Evolutionary conservation across 176 grass and related monocot species (phyloP).

Genomic region (Eremochloa ophiuroides): DNA sequence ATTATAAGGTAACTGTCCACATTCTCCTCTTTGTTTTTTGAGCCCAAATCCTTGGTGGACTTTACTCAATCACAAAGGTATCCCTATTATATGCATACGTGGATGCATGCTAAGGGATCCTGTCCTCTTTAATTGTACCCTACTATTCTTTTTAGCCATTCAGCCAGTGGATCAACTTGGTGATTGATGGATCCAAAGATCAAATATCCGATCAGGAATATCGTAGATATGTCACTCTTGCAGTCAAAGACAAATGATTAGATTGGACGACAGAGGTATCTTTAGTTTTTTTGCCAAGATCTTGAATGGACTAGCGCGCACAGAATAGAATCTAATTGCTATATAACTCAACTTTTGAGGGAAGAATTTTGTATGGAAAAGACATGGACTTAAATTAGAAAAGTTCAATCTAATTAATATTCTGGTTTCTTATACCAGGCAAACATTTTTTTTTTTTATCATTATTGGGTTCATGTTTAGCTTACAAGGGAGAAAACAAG

Average conservation of each 20-base stretch:
- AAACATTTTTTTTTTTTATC: no score
- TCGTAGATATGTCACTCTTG: not conserved
- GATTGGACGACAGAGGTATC: not conserved
- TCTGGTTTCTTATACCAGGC: not conserved
- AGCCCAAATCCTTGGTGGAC: not conserved
- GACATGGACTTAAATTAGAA: not conserved
- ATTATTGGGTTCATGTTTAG: not conserved
- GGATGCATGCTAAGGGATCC: not conserved
- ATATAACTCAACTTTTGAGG: not conserved
- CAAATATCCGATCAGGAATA: not conserved
- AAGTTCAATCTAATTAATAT: not conserved
- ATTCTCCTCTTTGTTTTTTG: not conserved
- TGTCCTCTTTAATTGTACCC: not conserved
- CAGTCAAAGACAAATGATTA: not conserved
- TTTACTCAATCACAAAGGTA: not conserved
- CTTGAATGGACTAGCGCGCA: not conserved
- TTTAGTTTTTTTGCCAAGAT: not conserved
- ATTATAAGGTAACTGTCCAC: not conserved
- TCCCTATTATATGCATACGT: no score
- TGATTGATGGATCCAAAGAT: not conserved
- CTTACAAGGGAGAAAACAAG: not conserved
- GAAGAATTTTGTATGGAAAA: not conserved
- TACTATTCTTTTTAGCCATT: not conserved
- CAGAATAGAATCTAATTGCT: not conserved
- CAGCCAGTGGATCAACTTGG: conserved; percentile 9